Base-by-base conservation (phyloP, 331 rosid species). In the Cydonia oblonga region DNA sequence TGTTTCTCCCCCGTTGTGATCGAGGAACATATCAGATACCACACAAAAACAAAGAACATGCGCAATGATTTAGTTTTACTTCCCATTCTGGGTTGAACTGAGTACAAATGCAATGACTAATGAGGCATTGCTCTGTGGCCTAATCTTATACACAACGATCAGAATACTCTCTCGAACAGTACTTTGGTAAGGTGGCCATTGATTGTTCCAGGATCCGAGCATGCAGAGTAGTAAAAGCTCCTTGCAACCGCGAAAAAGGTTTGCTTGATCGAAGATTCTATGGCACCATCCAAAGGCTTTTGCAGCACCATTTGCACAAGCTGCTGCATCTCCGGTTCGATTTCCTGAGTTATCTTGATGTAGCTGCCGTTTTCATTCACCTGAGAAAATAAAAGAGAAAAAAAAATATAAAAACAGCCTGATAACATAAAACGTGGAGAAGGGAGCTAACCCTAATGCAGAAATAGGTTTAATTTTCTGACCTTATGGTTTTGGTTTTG, bases 281-380 rank as follows among this genome's bases (percentile, higher is more conserved):
- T 61, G 61, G 32, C 84, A 58, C 14, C 78, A 62, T 14, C 73
- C 2, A 84, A 69, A 46, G 85, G 74, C 10, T 83, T 81, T 76
- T 79, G 81, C 28, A 88, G 79, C 79, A 88, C 96, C 83, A 88
- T 22, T 69, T 90, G 78, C 64, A 66, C 82, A 3, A 95, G 88
- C 71, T 87, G 89, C 77, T 88, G 90, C 93, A 95, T 89, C 70
- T 88, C 82, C 42, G 84, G 79, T 70, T 91, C 96, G 75, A 62
- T 81, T 76, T 82, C 93, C 24, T 63, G 32, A 46, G 22, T 75
- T 13, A 18, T 85, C 69, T 9, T 64, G 64, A 28, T 46, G 22
- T 54, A 13, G 66, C 61, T 63, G 23, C 81, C 78, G 46, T 68
- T 81, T 29, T 80, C 57, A 1, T 18, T 9, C 74, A 51, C 90